Evolutionary conservation across 2,329 filamentous ascomycete species (phyloP).

Genomic region (Dactylellina cionopaga): DNA sequence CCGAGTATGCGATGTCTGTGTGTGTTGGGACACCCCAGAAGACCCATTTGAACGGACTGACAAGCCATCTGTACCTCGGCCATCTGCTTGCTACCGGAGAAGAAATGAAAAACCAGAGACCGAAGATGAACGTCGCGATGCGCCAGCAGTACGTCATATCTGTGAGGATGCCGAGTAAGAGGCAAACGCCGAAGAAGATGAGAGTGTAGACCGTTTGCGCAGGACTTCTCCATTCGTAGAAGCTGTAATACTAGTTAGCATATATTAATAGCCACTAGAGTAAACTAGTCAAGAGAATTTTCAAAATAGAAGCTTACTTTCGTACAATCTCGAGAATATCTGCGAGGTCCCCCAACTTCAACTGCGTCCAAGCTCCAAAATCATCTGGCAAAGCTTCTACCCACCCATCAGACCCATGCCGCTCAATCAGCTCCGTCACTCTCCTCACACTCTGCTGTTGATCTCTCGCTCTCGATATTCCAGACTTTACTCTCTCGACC

Average conservation of each 20-base stretch:
- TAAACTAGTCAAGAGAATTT: too few relatives aligned
- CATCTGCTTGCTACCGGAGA: conserved; percentile 24
- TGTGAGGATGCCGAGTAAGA: conserved; percentile 21
- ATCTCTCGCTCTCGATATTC: conserved; percentile 16
- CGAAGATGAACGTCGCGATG: conserved; percentile 29
- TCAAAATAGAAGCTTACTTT: conserved; percentile 10
- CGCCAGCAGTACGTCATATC: conserved; percentile 36
- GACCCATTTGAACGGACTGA: conserved; percentile 35
- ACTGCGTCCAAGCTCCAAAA: conserved; percentile 22
- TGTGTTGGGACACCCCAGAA: conserved; percentile 46
- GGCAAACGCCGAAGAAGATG: conserved; percentile 17
- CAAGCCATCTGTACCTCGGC: conserved; percentile 30
- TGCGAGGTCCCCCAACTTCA: conserved; percentile 30
- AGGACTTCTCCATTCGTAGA: conserved; percentile 37
- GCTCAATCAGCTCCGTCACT: conserved; percentile 20
- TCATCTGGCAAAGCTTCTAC: conserved; percentile 25
- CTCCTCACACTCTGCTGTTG: conserved; percentile 11
- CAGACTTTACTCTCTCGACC: conserved; percentile 29
- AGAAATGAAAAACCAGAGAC: conserved; percentile 44
- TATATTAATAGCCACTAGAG: not conserved
- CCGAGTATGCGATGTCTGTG: conserved; percentile 37
- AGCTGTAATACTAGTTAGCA: conserved; percentile 1
- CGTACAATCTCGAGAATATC: conserved; percentile 29
- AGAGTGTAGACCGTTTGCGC: conserved; percentile 31
- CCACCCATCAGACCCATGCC: conserved; percentile 29